Base-by-base conservation (phyloP, 208 protist species). In the Acanthamoeba healyi region DNA sequence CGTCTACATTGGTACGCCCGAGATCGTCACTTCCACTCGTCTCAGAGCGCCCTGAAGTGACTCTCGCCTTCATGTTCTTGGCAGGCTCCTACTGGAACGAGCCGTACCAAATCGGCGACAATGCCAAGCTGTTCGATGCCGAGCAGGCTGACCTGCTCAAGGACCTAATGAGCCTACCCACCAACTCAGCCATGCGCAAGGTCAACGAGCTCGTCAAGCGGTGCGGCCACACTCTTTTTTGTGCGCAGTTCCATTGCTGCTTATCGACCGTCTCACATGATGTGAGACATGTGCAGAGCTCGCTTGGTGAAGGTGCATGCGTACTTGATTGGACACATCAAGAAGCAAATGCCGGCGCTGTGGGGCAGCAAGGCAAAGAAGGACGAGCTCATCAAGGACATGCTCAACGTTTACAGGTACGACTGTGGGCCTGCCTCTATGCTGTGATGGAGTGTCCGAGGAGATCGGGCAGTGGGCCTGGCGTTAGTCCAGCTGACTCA, bases 51-150 rank as follows among this genome's bases (percentile, higher is more conserved):
- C 19, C 2, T 6, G 9, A 5, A n/a, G 29, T 34, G 61, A 1
- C 9, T 65, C 15, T 49, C 44, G 44, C 12, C 10, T 19, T 19
- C 63, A 9, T 38, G 14, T 9, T 38, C 17, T 22, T 24, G 36
- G 2, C 70, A 81, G 70, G 70, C 51, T 99, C 98, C 56, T 99
- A 99, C 96, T 99, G 99, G 99, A 97, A 99, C 63, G 82, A 98
- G 70, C 98, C 98, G 19, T 98, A 98, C 94, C 91, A 95, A 61
- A 95, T 96, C 58, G 88, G 67, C 72, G 98, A 98, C 14, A 97
- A 98, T 94, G 95, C 77, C 24, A 96, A 95, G 19, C 91, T 97
- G 24, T 95, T 97, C 51, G 86, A 96, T 2, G 77, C 89, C 7
- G 96, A 97, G 40, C 95, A 94, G 95, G 91, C 95, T 9, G 98